Percentiles rank a stretch among this genome's conserved stretches.
Conservation (phyloP, 1,284 basidiomycete genomes). For the Coriolopsis trogii region DNA sequence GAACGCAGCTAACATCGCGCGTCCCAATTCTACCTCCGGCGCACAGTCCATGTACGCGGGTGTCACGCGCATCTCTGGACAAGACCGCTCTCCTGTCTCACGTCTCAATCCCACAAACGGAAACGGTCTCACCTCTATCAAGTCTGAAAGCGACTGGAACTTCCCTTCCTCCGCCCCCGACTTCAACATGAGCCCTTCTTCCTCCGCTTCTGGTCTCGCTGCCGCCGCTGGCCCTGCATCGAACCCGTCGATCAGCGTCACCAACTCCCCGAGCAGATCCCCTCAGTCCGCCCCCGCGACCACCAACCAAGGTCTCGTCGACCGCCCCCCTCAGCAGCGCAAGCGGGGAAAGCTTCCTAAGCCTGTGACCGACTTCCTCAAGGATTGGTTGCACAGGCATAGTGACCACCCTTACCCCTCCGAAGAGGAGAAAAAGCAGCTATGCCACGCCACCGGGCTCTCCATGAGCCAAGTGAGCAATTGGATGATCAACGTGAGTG, state of each 20-base stretch:
- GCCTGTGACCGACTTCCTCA: constrained; percentile 87
- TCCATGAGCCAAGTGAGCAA: constrained; percentile 89
- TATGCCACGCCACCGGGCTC: constrained; percentile 83
- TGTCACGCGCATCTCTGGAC: constrained; percentile 69
- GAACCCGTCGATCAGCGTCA: constrained; percentile 31
- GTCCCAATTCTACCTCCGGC: constrained; percentile 51
- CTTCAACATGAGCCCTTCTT: constrained; percentile 34
- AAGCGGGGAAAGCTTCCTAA: constrained; percentile 89
- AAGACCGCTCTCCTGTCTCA: constrained; percentile 53
- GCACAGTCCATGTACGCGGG: constrained; percentile 64
- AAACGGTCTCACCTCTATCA: constrained; percentile 29
- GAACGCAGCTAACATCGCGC: constrained; percentile 40
- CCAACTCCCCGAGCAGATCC: constrained; percentile 45
- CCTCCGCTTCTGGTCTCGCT: constrained; percentile 43
- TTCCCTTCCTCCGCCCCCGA: constrained; percentile 48
- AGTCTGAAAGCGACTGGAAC: constrained; percentile 45
- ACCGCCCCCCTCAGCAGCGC: constrained; percentile 60
- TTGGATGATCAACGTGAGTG: constrained; percentile 88
- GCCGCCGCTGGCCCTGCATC: constrained; percentile 34
- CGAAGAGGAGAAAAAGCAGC: constrained; percentile 88
- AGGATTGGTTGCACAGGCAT: constrained; percentile 89
- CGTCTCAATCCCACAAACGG: constrained; percentile 25
- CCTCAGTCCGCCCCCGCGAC: constrained; percentile 53
- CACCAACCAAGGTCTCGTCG: constrained; percentile 58
- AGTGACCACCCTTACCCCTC: constrained; percentile 89